Percentiles rank a stretch among this genome's conserved stretches.
phyloP scores from a whole-genome alignment of 31 red algal genomes.

The Bonnemaisonia californica region DNA sequence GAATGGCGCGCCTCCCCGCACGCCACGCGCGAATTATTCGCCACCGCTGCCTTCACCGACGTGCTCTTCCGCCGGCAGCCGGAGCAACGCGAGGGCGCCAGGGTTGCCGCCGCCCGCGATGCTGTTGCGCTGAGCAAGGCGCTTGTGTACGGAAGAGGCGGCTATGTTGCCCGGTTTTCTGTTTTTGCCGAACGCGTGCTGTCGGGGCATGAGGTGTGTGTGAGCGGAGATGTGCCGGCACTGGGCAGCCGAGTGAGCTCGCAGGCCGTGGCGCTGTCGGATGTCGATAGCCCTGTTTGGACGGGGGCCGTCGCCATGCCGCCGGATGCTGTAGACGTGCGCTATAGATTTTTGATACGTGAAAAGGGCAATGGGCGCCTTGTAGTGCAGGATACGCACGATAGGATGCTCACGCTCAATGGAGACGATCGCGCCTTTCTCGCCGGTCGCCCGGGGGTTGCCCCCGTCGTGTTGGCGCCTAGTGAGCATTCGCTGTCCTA shows the following conservation, averaged over 20 bases:
- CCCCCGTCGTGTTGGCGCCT: constrained; percentile 42
- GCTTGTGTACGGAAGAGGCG: constrained; percentile 7
- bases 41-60: constrained; percentile 71
- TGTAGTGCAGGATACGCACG: constrained; percentile 23
- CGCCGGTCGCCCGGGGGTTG: background rate
- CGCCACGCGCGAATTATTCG: constrained; percentile 19
- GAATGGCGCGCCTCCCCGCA: constrained; percentile 31
- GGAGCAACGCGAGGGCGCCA: background rate
- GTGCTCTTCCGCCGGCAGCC: constrained; percentile 67
- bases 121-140: constrained; percentile 13
- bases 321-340: background rate
- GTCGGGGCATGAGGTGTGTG: constrained; percentile 55
- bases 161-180: constrained; percentile 50
- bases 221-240: constrained; percentile 40
- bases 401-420: constrained; percentile 26
- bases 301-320: constrained; percentile 42
- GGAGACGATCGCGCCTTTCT: constrained; percentile 5
- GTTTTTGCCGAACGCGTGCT: constrained; percentile 65
- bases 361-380: background rate
- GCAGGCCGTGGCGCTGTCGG: constrained; percentile 32
- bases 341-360: constrained; percentile 57
- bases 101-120: background rate
- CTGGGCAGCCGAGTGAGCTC: constrained; percentile 5
- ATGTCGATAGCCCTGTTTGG: constrained; percentile 65
- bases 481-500: constrained; percentile 37